Base-by-base conservation (phyloP, 768 basidiomycete species). In the Krasilnikovozyma curviuscula region DNA sequence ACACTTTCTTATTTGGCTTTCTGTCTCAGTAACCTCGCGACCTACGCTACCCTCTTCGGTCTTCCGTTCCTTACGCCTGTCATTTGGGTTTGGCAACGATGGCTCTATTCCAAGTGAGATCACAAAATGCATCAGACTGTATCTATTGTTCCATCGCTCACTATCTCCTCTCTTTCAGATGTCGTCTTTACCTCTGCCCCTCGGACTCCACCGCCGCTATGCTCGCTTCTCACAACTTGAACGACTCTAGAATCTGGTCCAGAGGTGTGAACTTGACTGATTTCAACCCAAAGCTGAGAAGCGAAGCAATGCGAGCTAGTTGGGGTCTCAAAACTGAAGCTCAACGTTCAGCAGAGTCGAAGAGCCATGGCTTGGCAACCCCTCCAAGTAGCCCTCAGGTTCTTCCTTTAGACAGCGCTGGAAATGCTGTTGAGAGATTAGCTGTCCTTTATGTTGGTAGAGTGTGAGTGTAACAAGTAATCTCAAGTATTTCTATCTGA, bases 21-120 rank as follows among this genome's bases (percentile, higher is more conserved):
- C 18, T 10, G 24, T 19, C 25, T 16, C 38, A 64, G 63, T 0
- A 65, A 65, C 42, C 57, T 65, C 19, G 64, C 62, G 3, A 66
- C 63, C 1, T 70, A 70, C 50, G 67, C 68, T 0, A 64, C 64
- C 0, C 56, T 68, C 0, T 70, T 69, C 39, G 68, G 68, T 8
- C 54, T 67, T 40, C 53, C 60, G 0, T 66, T 64, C 64, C 56
- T 69, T 7, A 65, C 66, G 24, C 63, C 63, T 0, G 58, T 64
- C 32, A 68, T 70, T 57, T 70, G 68, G 68, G 54, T 56, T 14
- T 62, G 59, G 48, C 59, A 63, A 32, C 52, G 58, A 13, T 63
- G 55, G 55, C 57, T 64, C 1, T 64, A 63, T 40, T 56, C 56
- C 29, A 65, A 64, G 58, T 57, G 10, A 53, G 55, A 50, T n/a